Evolutionary conservation across 2,329 filamentous ascomycete genomes (phyloP), one percentile per base, ranked within the genome.

Genomic region (Calycina marina): DNA sequence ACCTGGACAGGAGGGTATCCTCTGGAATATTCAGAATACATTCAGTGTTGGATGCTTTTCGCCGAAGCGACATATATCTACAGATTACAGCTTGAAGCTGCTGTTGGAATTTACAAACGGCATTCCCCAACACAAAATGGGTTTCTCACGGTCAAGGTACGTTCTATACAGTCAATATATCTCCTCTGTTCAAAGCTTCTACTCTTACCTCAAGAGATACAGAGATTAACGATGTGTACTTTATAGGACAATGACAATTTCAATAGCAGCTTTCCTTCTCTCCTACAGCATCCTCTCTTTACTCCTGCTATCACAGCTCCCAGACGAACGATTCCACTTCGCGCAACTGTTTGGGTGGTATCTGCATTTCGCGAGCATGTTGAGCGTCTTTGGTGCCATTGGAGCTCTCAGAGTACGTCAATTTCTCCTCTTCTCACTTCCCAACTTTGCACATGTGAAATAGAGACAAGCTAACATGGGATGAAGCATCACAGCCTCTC

Each of bases 401-500:
- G 59, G 59, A 27, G 58, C 57, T 18, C 25, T 60, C n/a, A 51
- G 52, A 45, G 61, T 63, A 53, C 39, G 53, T 46, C 4, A 17
- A 5, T 16, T 15, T 30, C 12, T 6, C 12, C 6, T 20, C 18
- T 35, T 13, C 11, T 16, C 17, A 26, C 26, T 22, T 25, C 17
- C 13, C 5, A 14, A 33, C 12, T 14, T 12, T 6, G 16, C 27
- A 20, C 14, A 22, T 26, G 14, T 18, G 14, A 15, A 9, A 27
- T n/a, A 25, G 11, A 31, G 29, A 18, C 31, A 29, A 34, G 18
- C 26, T 26, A 18, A 31, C 16, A 18, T 2, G 18, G 3, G 12
- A n/a, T 10, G 16, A 27, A 52, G 48, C 34, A 49, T 48, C 45
- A 52, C 35, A 40, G 43, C 3, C 39, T 46, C 22, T 43, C 37